Evolutionary conservation across 2,329 filamentous ascomycete species (phyloP).

Genomic region (Epichloe sibirici): DNA sequence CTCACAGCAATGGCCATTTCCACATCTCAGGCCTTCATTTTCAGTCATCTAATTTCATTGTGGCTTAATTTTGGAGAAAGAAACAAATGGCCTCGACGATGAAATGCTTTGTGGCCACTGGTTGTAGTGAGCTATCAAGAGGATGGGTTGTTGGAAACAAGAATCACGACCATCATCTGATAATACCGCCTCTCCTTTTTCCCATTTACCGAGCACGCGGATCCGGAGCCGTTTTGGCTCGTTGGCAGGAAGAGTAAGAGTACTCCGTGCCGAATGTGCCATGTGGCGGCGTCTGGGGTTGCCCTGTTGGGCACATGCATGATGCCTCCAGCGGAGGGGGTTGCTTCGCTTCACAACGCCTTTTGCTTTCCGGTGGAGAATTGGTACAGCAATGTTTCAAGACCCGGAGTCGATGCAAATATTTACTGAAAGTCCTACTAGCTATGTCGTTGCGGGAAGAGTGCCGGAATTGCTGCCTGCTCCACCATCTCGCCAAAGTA

Average conservation of each 20-base stretch:
- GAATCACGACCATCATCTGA: background rate
- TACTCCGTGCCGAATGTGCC: background rate
- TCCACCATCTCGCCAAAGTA: slow-evolving; percentile 12
- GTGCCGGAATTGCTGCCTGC: slow-evolving; percentile 19
- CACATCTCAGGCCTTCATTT: no score
- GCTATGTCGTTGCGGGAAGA: slow-evolving; percentile 16
- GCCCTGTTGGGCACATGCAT: background rate
- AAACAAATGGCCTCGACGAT: background rate
- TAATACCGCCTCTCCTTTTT: background rate
- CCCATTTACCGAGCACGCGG: background rate
- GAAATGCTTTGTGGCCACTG: no score
- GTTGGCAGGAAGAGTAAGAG: no score
- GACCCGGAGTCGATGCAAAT: background rate
- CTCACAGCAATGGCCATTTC: no score
- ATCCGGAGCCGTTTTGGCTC: background rate
- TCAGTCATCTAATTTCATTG: no score
- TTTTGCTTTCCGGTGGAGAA: no score
- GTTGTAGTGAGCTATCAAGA: background rate
- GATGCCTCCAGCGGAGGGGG: background rate
- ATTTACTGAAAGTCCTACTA: no score
- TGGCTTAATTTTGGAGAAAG: no score
- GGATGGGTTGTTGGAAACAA: background rate
- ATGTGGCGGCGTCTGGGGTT: slow-evolving; percentile 2
- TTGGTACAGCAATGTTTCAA: no score
- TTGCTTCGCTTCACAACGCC: background rate